These are phyloP conservation scores for Pleurotus citrinopileatus DNA, from an alignment of 768 basidiomycete genomes.

Conservation along the genomic window DNA sequence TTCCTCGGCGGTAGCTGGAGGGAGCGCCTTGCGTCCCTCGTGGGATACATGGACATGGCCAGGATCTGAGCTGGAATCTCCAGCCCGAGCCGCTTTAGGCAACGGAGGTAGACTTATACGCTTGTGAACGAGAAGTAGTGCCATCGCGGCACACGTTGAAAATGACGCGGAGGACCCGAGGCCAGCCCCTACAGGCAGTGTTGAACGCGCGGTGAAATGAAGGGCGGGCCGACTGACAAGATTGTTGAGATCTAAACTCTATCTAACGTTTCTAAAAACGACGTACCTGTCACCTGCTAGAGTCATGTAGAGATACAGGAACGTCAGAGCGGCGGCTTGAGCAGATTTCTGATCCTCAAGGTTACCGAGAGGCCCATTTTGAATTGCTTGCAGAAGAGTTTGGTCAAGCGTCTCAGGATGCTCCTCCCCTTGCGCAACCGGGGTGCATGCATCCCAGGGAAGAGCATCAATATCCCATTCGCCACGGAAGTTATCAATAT, in stretches of 20 bases:
- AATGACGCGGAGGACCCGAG: slow-evolving; percentile 97
- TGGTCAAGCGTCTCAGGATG: slow-evolving; percentile 71
- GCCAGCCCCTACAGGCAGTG: slow-evolving; percentile 92
- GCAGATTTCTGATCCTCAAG: slow-evolving; percentile 36
- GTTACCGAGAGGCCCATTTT: slow-evolving; percentile 35
- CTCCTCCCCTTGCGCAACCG: slow-evolving; percentile 45
- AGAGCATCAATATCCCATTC: slow-evolving; percentile 79
- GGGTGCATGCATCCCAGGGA: slow-evolving; percentile 75
- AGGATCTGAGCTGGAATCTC: slow-evolving; percentile 12
- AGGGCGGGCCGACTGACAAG: slow-evolving; percentile 57
- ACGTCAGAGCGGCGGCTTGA: slow-evolving; percentile 54
- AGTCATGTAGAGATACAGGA: slow-evolving; percentile 92
- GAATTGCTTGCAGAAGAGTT: slow-evolving; percentile 70
- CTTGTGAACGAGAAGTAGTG: slow-evolving; percentile 72
- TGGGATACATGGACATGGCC: slow-evolving; percentile 64
- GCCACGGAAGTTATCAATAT: slow-evolving; percentile 72
- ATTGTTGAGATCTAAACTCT: slow-evolving; percentile 11
- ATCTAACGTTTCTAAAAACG: slow-evolving; percentile 14
- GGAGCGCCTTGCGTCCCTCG: slow-evolving; percentile 62
- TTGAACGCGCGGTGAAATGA: slow-evolving; percentile 80
- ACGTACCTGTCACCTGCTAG: slow-evolving; percentile 63
- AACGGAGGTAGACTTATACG: slow-evolving; percentile 59
- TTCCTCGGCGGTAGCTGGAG: slow-evolving; percentile 63
- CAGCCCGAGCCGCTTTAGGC: slow-evolving; percentile 32
- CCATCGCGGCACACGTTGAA: slow-evolving; percentile 81